phyloP scores from a whole-genome alignment of 208 protist genomes.

The Phytomonas sp. region DNA sequence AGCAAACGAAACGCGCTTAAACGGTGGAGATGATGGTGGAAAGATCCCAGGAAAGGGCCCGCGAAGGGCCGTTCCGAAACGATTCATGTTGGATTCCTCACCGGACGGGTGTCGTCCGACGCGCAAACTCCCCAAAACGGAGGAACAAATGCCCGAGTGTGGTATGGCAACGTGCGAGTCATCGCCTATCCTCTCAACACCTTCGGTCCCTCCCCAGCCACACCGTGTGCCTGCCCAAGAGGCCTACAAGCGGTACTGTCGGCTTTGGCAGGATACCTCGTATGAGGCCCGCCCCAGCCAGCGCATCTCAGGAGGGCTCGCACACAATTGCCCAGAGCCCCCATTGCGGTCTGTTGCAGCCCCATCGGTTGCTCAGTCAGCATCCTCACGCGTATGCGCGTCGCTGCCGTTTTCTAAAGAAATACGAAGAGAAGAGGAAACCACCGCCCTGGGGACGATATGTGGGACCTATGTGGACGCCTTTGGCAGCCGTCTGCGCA shows the following conservation, averaged over 20 bases:
- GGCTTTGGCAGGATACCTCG: constrained; percentile 18
- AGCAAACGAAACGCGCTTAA: neutral
- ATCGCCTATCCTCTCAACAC: neutral
- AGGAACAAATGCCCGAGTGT: neutral
- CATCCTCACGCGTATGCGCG: constrained; percentile 15
- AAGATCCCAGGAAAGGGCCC: neutral
- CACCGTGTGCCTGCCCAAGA: constrained; percentile 5
- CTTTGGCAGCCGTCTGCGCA: constrained; percentile 69
- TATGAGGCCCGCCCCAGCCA: constrained; percentile 8
- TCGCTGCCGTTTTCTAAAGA: constrained; percentile 35
- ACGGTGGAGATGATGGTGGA: neutral
- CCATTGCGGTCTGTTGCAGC: neutral
- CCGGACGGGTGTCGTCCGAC: neutral
- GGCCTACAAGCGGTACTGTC: constrained; percentile 25
- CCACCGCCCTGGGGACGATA: constrained; percentile 22
- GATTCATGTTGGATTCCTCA: neutral
- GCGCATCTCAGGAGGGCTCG: neutral
- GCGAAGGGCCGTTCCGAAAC: neutral
- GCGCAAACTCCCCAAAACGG: constrained; percentile 12
- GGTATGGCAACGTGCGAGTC: neutral
- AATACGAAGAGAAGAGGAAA: constrained; percentile 26
- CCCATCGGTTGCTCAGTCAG: constrained; percentile 7
- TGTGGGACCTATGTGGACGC: constrained; percentile 41
- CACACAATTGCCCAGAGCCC: neutral
- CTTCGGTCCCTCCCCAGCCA: neutral